These are phyloP conservation scores for Pleomassaria siparia DNA, from an alignment of 2,329 filamentous ascomycete species.

Conservation along the genomic window DNA sequence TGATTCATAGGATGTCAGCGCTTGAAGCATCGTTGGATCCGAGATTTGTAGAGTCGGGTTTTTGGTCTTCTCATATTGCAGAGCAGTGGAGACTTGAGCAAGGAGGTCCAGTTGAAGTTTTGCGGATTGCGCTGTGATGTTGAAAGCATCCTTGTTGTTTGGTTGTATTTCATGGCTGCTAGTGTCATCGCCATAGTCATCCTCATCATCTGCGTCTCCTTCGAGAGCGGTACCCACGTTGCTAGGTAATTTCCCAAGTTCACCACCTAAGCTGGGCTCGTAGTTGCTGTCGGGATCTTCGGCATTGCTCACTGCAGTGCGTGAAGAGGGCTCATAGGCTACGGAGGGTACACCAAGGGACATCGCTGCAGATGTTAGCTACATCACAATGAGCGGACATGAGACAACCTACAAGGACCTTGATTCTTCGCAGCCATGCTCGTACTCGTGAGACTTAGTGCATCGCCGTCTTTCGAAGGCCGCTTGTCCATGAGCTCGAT, in stretches of 20 bases:
- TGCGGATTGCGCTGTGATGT: constrained; percentile 94
- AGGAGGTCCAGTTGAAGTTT: constrained; percentile 91
- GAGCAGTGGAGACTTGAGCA: constrained; percentile 78
- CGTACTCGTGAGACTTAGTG: constrained; percentile 40
- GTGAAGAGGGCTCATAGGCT: constrained; percentile 38
- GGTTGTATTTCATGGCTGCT: constrained; percentile 74
- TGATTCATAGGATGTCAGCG: constrained; percentile 81
- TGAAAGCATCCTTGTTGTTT: constrained; percentile 87
- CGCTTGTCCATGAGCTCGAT: constrained; percentile 66
- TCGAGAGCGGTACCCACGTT: constrained; percentile 56
- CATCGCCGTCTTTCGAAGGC: constrained; percentile 44
- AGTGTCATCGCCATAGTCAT: constrained; percentile 78
- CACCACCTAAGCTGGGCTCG: constrained; percentile 60
- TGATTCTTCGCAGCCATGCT: constrained; percentile 32
- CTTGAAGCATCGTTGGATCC: constrained; percentile 74
- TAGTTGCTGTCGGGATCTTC: constrained; percentile 61
- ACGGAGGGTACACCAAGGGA: constrained; percentile 53
- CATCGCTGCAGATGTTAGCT: constrained; percentile 27
- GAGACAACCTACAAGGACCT: constrained; percentile 27
- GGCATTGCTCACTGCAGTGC: constrained; percentile 49
- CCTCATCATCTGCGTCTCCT: constrained; percentile 63
- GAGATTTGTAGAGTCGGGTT: constrained; percentile 73
- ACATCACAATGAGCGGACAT: neutral
- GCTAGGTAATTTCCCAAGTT: constrained; percentile 52
- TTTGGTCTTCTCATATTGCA: constrained; percentile 69